phyloP scores from a whole-genome alignment of 192 early-diverging fungal species.

The Gamsiella multidivaricata region DNA sequence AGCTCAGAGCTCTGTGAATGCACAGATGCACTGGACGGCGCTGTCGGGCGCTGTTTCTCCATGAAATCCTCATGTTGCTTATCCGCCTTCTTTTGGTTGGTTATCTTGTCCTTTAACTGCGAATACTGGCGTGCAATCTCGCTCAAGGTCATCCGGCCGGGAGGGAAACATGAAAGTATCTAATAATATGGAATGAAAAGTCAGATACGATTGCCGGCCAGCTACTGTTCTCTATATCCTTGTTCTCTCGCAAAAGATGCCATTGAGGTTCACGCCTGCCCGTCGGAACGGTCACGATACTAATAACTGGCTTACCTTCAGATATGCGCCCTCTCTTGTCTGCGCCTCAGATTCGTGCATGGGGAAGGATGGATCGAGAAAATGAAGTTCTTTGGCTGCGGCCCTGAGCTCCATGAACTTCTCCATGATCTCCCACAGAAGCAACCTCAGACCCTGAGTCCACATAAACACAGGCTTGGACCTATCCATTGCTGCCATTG shows the following conservation, averaged over 20 bases:
- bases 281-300: no score
- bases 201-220: not conserved
- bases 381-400: not conserved
- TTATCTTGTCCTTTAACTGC: slow-evolving; percentile 11
- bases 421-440: slow-evolving; percentile 25
- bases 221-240: not conserved
- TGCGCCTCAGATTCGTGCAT: not conserved
- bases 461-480: not conserved
- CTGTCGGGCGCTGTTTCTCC: no score
- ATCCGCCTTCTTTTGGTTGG: not conserved
- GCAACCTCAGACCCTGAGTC: slow-evolving; percentile 3
- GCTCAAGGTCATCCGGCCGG: not conserved
- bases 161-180: slow-evolving; percentile 13
- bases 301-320: not conserved
- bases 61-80: not conserved
- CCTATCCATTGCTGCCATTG: not conserved
- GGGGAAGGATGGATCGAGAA: not conserved
- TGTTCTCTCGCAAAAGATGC: not conserved
- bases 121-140: slow-evolving; percentile 16
- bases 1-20: no score
- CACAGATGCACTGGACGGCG: not conserved
- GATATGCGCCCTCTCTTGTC: not conserved
- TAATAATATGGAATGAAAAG: not conserved
- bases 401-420: slow-evolving; percentile 5
- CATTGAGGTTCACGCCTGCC: no score